Conservation (phyloP, 345 rosid species). For the Corchorus capsularis region DNA sequence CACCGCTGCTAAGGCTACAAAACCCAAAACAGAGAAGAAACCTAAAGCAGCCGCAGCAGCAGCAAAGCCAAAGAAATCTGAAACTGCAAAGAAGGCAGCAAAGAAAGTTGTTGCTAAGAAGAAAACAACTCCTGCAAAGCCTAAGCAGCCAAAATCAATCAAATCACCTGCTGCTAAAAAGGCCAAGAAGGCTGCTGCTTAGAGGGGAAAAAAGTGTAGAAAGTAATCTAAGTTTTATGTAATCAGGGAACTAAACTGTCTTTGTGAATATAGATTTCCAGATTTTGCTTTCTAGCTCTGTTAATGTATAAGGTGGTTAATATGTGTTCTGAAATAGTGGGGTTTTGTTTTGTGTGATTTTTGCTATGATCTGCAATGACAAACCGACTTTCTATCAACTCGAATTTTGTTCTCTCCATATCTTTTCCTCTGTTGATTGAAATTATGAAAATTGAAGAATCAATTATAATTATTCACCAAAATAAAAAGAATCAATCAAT, state of each 20-base stretch:
- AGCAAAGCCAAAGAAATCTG: conserved; percentile 28
- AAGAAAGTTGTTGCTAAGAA: conserved; percentile 41
- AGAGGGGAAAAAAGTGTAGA: conserved; percentile 1
- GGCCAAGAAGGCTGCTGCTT: conserved; percentile 47
- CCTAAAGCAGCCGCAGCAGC: conserved; percentile 11
- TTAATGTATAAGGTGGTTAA: background rate
- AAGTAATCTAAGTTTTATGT: background rate
- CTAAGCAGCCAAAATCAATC: conserved; percentile 46
- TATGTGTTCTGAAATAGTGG: background rate
- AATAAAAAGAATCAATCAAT: too few relatives aligned
- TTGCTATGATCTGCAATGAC: background rate
- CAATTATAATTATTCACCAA: too few relatives aligned
- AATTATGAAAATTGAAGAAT: background rate
- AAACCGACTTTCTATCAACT: background rate
- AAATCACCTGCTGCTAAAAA: conserved; percentile 46
- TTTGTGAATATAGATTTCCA: background rate
- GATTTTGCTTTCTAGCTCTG: background rate
- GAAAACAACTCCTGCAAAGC: conserved; percentile 41
- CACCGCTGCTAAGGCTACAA: background rate
- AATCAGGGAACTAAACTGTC: background rate
- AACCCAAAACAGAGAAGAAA: conserved; percentile 19
- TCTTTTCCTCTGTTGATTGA: background rate
- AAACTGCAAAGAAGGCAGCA: conserved; percentile 35
- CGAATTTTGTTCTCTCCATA: background rate
- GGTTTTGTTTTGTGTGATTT: background rate